A percentile compares a stretch with the other conserved stretches of the same genome.
Evolutionary conservation across 441 rosid genomes (phyloP).

Genomic region (Mallotus japonicus): DNA sequence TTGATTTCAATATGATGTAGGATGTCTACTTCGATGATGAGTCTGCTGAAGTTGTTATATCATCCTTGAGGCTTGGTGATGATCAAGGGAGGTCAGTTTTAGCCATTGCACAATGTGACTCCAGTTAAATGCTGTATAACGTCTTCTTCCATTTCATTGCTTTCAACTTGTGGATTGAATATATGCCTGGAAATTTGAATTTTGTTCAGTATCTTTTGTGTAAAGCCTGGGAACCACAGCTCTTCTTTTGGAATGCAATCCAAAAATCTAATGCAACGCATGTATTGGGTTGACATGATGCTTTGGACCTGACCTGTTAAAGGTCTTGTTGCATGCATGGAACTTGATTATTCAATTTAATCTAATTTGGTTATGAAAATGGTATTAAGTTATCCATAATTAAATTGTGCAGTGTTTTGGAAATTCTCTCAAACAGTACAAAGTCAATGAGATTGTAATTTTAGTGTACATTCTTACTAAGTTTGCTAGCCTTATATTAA

Average conservation of each 20-base stretch:
- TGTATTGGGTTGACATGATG: not conserved
- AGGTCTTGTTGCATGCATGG: not conserved
- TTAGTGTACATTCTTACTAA: not conserved
- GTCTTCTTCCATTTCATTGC: not conserved
- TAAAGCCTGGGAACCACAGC: not conserved
- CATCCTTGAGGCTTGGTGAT: slow-evolving; percentile 91
- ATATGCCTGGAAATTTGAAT: not conserved
- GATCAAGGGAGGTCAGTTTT: slow-evolving; percentile 77
- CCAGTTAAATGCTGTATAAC: not conserved
- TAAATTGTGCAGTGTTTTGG: not conserved
- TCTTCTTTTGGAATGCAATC: too few relatives aligned
- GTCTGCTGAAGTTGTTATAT: slow-evolving; percentile 87
- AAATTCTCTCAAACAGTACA: not conserved
- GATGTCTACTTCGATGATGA: slow-evolving; percentile 92
- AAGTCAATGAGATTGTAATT: not conserved
- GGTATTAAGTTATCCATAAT: not conserved
- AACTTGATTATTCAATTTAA: not conserved
- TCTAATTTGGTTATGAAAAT: not conserved
- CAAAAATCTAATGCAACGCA: not conserved
- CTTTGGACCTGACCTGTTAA: not conserved
- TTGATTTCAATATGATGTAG: slow-evolving; percentile 42
- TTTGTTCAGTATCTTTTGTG: not conserved
- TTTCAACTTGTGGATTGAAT: slow-evolving; percentile 7
- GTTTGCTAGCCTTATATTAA: not conserved
- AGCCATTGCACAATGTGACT: not conserved